Evolutionary conservation across 148 eudicot species (phyloP).

Genomic region (Arctostaphylos glauca): DNA sequence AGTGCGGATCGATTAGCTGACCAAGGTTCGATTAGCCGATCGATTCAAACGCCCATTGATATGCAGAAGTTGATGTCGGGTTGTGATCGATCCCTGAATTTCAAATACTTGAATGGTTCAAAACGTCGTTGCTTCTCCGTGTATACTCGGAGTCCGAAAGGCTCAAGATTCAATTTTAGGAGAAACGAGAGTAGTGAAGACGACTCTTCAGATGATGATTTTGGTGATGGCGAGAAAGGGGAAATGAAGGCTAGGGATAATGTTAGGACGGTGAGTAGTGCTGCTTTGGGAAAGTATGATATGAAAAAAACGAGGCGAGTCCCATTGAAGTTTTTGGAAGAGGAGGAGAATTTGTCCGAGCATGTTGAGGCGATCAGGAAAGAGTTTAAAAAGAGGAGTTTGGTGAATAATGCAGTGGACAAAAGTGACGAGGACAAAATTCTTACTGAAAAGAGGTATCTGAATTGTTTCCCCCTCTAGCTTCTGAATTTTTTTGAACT

Average conservation of each 20-base stretch:
- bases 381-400: conserved; percentile 47
- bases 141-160: background rate
- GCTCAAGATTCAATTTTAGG: background rate
- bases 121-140: background rate
- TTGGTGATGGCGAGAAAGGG: conserved; percentile 30
- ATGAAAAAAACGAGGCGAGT: conserved; percentile 48
- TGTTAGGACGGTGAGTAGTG: conserved; percentile 56
- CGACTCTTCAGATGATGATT: conserved; percentile 15
- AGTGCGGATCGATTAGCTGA: conserved; percentile 40
- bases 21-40: conserved; percentile 2
- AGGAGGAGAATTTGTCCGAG: conserved; percentile 44
- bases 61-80: background rate
- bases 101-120: background rate
- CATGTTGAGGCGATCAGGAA: conserved; percentile 46
- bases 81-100: background rate
- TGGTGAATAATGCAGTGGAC: conserved; percentile 18
- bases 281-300: conserved; percentile 75
- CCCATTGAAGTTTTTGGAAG: conserved; percentile 52
- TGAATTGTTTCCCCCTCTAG: background rate
- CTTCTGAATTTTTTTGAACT: conserved; percentile 1
- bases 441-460: conserved; percentile 61
- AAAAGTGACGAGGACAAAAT: conserved; percentile 43
- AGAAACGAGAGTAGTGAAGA: background rate
- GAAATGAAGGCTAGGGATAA: conserved; percentile 24
- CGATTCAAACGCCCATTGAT: background rate